These are phyloP conservation scores for Luffa acutangula DNA, from an alignment of 306 rosid genomes.

Conservation along the genomic window DNA sequence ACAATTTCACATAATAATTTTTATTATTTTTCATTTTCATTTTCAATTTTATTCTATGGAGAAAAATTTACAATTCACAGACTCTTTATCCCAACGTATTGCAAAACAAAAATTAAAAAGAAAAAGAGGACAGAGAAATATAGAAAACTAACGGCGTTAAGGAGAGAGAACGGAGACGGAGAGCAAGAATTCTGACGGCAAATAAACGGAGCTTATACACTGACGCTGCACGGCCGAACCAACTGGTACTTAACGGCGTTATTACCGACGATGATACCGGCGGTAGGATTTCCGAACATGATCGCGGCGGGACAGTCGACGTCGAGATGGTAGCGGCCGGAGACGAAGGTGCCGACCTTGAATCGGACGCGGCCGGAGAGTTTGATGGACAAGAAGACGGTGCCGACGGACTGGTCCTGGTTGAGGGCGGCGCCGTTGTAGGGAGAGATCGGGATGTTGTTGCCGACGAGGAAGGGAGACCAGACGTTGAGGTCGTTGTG, in stretches of 20 bases:
- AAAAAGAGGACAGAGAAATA: neutral
- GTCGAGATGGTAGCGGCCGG: conserved; percentile 60
- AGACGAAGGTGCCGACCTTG: conserved; percentile 65
- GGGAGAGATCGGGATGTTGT: conserved; percentile 62
- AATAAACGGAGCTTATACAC: conserved; percentile 23
- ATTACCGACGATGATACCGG: conserved; percentile 29
- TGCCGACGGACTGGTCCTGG: conserved; percentile 42
- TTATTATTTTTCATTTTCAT: neutral
- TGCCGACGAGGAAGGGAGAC: conserved; percentile 79
- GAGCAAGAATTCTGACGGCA: neutral
- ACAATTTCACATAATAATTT: neutral
- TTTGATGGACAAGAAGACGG: conserved; percentile 30
- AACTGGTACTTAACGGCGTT: conserved; percentile 71
- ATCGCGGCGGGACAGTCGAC: conserved; percentile 67
- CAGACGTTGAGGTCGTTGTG: conserved; percentile 64
- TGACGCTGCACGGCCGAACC: conserved; percentile 49
- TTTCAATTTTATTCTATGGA: neutral
- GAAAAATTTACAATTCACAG: conserved; percentile 4
- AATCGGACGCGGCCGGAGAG: conserved; percentile 70
- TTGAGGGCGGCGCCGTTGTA: conserved; percentile 26
- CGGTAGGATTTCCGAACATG: conserved; percentile 20
- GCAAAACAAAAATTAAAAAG: neutral
- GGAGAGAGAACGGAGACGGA: conserved; percentile 3
- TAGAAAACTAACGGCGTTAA: conserved; percentile 11
- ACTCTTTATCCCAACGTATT: neutral